Percentiles rank a stretch among this genome's conserved stretches.
Conservation (phyloP, 2,329 filamentous ascomycete species). For the Seiridium unicorne region DNA sequence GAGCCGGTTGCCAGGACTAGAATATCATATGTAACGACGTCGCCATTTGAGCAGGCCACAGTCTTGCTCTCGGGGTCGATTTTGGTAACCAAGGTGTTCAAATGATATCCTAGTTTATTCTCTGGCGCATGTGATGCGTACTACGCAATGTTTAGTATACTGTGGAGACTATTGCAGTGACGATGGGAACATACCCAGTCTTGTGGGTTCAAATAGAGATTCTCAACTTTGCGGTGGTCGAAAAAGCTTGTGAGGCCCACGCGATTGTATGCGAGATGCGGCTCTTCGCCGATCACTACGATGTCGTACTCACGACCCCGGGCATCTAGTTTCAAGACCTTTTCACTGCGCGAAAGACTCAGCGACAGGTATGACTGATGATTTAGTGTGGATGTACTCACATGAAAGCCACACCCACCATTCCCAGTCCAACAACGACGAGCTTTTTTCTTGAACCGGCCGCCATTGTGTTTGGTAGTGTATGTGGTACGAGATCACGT, state of each 20-base stretch:
- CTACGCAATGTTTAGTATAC: slow-evolving; percentile 33
- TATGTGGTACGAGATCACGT: background rate
- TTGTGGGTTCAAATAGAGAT: slow-evolving; percentile 80
- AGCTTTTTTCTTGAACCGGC: slow-evolving; percentile 57
- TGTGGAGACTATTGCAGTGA: background rate
- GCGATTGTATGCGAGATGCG: slow-evolving; percentile 86
- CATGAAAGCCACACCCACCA: slow-evolving; percentile 91
- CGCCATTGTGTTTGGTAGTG: slow-evolving; percentile 40
- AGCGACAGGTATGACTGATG: background rate
- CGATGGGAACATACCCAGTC: slow-evolving; percentile 65
- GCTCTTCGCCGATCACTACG: slow-evolving; percentile 83
- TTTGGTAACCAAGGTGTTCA: slow-evolving; percentile 71
- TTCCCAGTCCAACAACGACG: slow-evolving; percentile 84
- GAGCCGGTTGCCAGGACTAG: slow-evolving; percentile 85
- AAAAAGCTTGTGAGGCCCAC: slow-evolving; percentile 90
- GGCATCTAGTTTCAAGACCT: slow-evolving; percentile 80
- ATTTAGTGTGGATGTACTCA: slow-evolving; percentile 41
- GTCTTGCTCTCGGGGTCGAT: slow-evolving; percentile 64
- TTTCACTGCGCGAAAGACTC: slow-evolving; percentile 60
- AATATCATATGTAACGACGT: slow-evolving; percentile 71
- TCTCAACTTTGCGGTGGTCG: slow-evolving; percentile 79
- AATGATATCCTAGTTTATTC: slow-evolving; percentile 69
- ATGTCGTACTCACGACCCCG: slow-evolving; percentile 75
- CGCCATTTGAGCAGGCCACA: slow-evolving; percentile 69
- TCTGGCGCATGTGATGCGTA: slow-evolving; percentile 62